Conservation (phyloP, 352 stramenopile genomes). For the Halophytophthora polymorphica region DNA sequence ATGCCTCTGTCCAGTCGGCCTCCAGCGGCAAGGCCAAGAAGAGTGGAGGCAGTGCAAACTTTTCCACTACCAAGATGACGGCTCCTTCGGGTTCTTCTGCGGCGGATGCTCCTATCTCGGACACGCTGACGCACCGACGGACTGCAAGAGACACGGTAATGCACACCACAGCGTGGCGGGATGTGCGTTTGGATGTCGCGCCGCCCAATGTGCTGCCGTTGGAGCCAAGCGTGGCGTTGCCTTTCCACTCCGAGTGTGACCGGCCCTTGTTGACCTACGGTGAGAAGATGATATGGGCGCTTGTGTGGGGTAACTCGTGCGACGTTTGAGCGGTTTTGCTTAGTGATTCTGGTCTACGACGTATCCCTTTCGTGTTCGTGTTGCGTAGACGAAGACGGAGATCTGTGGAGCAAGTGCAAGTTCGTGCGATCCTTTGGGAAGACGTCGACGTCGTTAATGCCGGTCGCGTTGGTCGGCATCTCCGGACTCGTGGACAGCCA, state of each 20-base stretch:
- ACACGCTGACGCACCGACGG: conserved; percentile 27
- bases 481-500: conserved; percentile 20
- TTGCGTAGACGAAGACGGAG: conserved; percentile 36
- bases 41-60: conserved; percentile 9
- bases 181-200: conserved; percentile 33
- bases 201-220: conserved; percentile 33
- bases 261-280: conserved; percentile 37
- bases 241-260: conserved; percentile 33
- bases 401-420: conserved; percentile 45
- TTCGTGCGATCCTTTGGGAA: conserved; percentile 47
- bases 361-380: conserved; percentile 1
- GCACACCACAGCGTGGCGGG: conserved; percentile 43
- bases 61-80: conserved; percentile 17
- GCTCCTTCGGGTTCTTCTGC: conserved; percentile 1
- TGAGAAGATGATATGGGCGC: conserved; percentile 13
- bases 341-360: conserved; percentile 6
- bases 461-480: conserved; percentile 14
- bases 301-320: background rate
- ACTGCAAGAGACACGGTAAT: conserved; percentile 39
- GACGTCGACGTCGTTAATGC: conserved; percentile 23
- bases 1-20: too few species aligned
- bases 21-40: conserved; percentile 17
- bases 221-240: conserved; percentile 5
- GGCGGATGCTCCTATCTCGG: conserved; percentile 18
- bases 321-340: background rate